These are phyloP conservation scores for Coniella vitis DNA, from an alignment of 2,329 filamentous ascomycete species.

Conservation along the genomic window DNA sequence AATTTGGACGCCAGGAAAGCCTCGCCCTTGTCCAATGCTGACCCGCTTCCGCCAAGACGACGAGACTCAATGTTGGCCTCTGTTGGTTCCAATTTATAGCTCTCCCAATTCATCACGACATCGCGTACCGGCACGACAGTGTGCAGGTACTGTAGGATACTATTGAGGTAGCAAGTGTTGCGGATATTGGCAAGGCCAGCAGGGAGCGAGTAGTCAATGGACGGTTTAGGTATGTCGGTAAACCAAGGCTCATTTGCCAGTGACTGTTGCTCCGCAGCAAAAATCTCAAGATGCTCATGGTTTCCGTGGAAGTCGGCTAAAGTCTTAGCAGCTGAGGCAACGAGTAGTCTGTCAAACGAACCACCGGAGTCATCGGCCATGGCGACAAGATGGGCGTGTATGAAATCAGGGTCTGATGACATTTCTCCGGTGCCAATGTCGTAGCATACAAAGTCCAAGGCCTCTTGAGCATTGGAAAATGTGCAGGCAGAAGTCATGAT, in stretches of 20 bases:
- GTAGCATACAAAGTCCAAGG: conserved; percentile 18
- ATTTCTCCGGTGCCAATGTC: conserved; percentile 2
- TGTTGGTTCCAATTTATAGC: conserved; percentile 60
- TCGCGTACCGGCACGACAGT: conserved; percentile 76
- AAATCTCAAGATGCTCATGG: conserved; percentile 1
- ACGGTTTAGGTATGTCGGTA: conserved; percentile 7
- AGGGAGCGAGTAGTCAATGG: conserved; percentile 51
- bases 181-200: conserved; percentile 89
- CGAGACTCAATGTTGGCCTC: conserved; percentile 58
- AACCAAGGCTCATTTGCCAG: conserved; percentile 7
- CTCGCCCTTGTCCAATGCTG: conserved; percentile 32
- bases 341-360: conserved; percentile 10
- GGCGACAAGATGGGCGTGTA: conserved; percentile 5
- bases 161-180: conserved; percentile 98
- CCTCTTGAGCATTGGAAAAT: conserved; percentile 19
- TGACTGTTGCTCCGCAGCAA: conserved; percentile 3
- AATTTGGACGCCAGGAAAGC: conserved; percentile 49
- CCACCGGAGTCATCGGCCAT: conserved; percentile 4
- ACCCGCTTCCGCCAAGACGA: conserved; percentile 63
- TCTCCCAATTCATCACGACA: conserved; percentile 69
- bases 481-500: conserved; percentile 16
- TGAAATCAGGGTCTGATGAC: neutral
- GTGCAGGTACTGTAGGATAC: conserved; percentile 90
- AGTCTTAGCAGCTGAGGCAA: conserved; percentile 8
- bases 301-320: conserved; percentile 4